Evolutionary conservation across 306 rosid genomes (phyloP), one percentile per base, ranked within the genome.

Genomic region (Cyamopsis tetragonoloba): DNA sequence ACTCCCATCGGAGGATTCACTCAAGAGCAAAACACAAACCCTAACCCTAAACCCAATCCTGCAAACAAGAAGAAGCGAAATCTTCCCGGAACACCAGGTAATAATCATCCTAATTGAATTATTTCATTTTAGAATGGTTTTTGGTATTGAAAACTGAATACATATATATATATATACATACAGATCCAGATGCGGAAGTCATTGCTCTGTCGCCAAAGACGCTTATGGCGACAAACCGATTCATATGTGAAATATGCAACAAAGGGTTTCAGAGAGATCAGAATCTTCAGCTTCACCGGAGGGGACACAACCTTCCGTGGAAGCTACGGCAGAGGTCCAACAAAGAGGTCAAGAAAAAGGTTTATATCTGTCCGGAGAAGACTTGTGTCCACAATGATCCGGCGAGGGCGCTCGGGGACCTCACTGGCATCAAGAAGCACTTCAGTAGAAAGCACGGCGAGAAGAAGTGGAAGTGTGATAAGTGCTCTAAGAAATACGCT

Each of bases 141-240:
- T 55, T 11, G 8, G 0, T 6, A n/a, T n/a, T n/a, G n/a, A n/a
- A n/a, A n/a, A n/a, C n/a, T n/a, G n/a, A n/a, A n/a, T n/a, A n/a
- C n/a, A n/a, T n/a, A n/a, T n/a, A n/a, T n/a, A n/a, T n/a, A n/a
- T n/a, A n/a, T n/a, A n/a, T n/a, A n/a, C n/a, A n/a, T 58, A 32
- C 76, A 92, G 98, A 92, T 89, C 98, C 98, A 70, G 96, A 92
- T 87, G 96, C 98, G 0, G 98, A 92, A 73, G 98, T 92, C 31
- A 71, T 92, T 46, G 96, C 87, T 30, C 79, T 92, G 1, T 92
- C 98, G 2, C 98, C 98, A 1, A 92, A 85, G 70, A 81, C 96
- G 0, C 96, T 92, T 4, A 92, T 92, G 98, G 96, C 98, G 0
- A 92, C 96, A 1, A 89, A 92, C 71, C 58, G 98, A 22, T 92